Conservation (phyloP, 2,329 filamentous ascomycete species). For the Pseudogymnoascus sp. region DNA sequence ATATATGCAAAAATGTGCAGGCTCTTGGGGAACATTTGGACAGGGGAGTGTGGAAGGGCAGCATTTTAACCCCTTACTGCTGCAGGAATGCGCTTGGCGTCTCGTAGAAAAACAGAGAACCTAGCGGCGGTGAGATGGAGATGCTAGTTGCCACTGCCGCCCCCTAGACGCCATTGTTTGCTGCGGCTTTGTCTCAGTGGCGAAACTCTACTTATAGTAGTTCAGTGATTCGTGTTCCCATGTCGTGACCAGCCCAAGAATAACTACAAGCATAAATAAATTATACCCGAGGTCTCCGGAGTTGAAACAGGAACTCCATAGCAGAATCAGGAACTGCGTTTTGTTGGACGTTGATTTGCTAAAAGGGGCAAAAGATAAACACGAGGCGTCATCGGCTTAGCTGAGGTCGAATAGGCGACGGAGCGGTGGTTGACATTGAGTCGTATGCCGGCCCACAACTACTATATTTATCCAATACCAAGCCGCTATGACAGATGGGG, state of each 20-base stretch:
- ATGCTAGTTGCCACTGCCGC: neutral
- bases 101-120: neutral
- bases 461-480: neutral
- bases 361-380: neutral
- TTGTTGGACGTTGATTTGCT: neutral
- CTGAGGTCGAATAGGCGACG: neutral
- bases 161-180: neutral
- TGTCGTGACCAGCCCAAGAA: neutral
- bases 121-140: no score
- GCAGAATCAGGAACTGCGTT: neutral
- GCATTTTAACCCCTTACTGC: neutral
- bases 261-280: neutral
- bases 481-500: neutral
- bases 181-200: neutral
- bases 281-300: neutral
- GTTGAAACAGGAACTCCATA: neutral
- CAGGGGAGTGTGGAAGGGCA: neutral
- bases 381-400: neutral
- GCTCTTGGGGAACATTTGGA: neutral
- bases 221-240: neutral
- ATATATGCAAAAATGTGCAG: neutral
- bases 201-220: neutral
- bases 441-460: neutral
- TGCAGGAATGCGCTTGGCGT: neutral
- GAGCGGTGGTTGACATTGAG: conserved; percentile 1